phyloP scores from a whole-genome alignment of 306 rosid species.

The Cotoneaster glaucophyllus region DNA sequence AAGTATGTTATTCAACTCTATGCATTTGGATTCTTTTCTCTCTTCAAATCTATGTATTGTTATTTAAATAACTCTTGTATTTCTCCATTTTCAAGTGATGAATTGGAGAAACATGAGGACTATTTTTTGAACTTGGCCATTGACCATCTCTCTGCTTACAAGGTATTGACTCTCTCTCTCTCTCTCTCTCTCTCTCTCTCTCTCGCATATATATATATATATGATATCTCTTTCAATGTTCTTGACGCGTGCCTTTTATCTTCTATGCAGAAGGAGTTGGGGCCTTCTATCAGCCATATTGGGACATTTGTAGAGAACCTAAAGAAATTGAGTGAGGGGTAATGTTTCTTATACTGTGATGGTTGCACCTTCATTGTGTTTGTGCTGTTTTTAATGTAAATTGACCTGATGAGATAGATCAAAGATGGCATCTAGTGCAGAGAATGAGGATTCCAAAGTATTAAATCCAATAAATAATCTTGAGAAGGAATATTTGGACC shows the following conservation, averaged over 20 bases:
- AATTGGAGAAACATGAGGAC: constrained; percentile 79
- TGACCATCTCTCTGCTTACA: constrained; percentile 70
- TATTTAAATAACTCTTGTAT: constrained; percentile 7
- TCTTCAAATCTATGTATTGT: constrained; percentile 9
- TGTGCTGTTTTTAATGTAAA: constrained; percentile 15
- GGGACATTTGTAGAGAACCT: constrained; percentile 70
- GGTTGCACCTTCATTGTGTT: constrained; percentile 6
- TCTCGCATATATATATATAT: not conserved
- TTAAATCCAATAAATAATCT: constrained; percentile 74
- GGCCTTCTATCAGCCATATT: constrained; percentile 61
- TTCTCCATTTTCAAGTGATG: constrained; percentile 58
- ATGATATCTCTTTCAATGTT: not conserved
- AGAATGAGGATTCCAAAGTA: constrained; percentile 45
- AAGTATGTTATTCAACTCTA: constrained; percentile 48
- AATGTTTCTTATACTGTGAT: constrained; percentile 22
- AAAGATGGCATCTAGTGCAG: constrained; percentile 32
- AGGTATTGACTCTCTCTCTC: constrained; percentile 41
- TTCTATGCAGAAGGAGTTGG: constrained; percentile 77
- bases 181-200: not conserved
- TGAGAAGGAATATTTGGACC: constrained; percentile 84
- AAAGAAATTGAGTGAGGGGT: constrained; percentile 68
- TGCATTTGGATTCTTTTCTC: constrained; percentile 10
- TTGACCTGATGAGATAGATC: constrained; percentile 46
- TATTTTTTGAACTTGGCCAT: constrained; percentile 69
- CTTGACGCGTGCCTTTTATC: constrained; percentile 14